phyloP scores from a whole-genome alignment of 208 protist species.

The Acanthamoeba sp. region DNA sequence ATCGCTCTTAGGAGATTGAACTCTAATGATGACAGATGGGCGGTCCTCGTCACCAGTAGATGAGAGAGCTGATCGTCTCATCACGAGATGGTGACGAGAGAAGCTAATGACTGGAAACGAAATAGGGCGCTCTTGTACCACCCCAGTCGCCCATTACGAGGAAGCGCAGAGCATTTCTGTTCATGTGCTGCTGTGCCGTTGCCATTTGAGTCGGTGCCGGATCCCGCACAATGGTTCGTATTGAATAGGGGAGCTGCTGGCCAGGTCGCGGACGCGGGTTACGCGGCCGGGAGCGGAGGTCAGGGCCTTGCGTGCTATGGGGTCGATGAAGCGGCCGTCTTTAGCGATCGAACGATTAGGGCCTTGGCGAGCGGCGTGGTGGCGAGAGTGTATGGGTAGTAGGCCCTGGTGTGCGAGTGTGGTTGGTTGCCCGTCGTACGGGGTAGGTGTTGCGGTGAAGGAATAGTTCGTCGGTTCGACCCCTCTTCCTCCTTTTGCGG shows the following conservation, averaged over 20 bases:
- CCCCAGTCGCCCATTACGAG: slow-evolving; percentile 80
- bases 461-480: neutral
- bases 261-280: neutral
- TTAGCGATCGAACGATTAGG: neutral
- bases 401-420: neutral
- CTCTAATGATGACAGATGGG: neutral
- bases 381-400: neutral
- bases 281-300: neutral
- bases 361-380: neutral
- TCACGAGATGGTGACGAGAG: neutral
- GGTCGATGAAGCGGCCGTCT: neutral
- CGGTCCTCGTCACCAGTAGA: neutral
- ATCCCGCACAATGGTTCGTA: neutral
- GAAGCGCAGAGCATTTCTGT: slow-evolving; percentile 52
- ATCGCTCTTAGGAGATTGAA: slow-evolving; percentile 16
- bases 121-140: neutral
- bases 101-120: neutral
- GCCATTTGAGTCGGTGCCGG: neutral
- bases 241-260: neutral
- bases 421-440: neutral
- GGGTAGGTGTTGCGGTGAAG: too few species aligned
- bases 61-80: neutral
- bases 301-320: neutral
- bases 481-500: neutral
- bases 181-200: neutral